phyloP scores from a whole-genome alignment of 2,329 filamentous ascomycete genomes.

The Xylariaceae sp. region DNA sequence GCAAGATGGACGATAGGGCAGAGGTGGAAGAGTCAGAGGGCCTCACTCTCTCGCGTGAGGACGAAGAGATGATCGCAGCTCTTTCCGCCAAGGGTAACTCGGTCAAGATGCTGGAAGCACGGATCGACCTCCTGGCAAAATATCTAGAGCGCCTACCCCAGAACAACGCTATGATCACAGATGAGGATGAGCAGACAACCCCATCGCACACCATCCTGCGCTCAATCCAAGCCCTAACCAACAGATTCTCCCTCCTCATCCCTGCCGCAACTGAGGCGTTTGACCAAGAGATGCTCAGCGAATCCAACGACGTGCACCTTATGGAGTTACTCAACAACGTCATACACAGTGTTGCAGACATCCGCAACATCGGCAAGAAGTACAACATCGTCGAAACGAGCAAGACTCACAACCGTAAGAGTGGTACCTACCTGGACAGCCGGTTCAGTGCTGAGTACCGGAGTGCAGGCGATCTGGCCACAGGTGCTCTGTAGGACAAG shows the following conservation, averaged over 20 bases:
- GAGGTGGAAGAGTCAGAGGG: conserved; percentile 34
- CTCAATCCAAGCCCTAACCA: conserved; percentile 81
- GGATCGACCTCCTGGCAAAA: conserved; percentile 67
- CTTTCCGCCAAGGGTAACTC: conserved; percentile 89
- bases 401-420: conserved; percentile 28
- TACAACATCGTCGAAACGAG: conserved; percentile 57
- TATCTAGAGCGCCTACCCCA: conserved; percentile 74
- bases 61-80: conserved; percentile 60
- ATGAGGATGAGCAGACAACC: conserved; percentile 35
- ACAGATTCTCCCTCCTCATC: conserved; percentile 76
- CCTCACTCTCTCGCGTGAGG: conserved; percentile 52
- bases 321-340: conserved; percentile 73
- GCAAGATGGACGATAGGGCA: conserved; percentile 37
- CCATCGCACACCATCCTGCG: conserved; percentile 75
- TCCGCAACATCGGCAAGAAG: conserved; percentile 74
- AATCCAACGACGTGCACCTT: conserved; percentile 81
- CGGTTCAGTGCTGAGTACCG: conserved; percentile 11
- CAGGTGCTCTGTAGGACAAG: too few relatives aligned
- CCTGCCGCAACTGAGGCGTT: conserved; percentile 67
- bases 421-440: conserved; percentile 6
- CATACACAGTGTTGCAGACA: conserved; percentile 67
- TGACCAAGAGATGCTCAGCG: conserved; percentile 67
- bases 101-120: conserved; percentile 84
- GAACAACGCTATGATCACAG: conserved; percentile 32
- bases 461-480: conserved; percentile 27